phyloP scores from a whole-genome alignment of 2,329 filamentous ascomycete species.

The Aureobasidium sp. region DNA sequence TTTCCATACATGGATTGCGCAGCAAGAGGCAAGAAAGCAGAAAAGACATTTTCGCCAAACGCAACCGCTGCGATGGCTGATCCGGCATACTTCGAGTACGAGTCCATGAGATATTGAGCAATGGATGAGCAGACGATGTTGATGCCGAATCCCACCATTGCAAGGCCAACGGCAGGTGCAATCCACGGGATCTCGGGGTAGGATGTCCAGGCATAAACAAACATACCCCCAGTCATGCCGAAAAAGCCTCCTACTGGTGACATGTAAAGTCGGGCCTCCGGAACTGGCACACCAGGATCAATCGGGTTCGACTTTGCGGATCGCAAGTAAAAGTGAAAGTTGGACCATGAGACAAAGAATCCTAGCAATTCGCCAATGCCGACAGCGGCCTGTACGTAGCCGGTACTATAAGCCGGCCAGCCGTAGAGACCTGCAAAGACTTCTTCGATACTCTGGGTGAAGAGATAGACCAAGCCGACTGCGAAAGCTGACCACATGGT shows the following conservation, averaged over 20 bases:
- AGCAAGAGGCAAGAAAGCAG: constrained; percentile 43
- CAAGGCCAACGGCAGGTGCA: constrained; percentile 41
- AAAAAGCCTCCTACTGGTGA: constrained; percentile 39
- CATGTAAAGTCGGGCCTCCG: constrained; percentile 42
- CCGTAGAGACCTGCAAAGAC: constrained; percentile 36
- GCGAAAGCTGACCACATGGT: constrained; percentile 45
- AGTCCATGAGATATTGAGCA: constrained; percentile 45
- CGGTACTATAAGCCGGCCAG: constrained; percentile 37
- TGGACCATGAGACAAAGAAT: constrained; percentile 20
- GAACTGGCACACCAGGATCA: constrained; percentile 32
- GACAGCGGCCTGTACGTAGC: constrained; percentile 40
- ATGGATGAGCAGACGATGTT: constrained; percentile 41
- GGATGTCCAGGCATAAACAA: constrained; percentile 46
- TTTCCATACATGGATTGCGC: constrained; percentile 42
- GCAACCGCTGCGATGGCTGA: constrained; percentile 44
- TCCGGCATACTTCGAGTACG: constrained; percentile 44
- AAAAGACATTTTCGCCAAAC: constrained; percentile 44
- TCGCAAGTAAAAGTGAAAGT: constrained; percentile 32
- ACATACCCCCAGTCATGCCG: constrained; percentile 43
- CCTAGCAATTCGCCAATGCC: constrained; percentile 42
- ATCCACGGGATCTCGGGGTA: constrained; percentile 41
- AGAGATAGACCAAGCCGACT: constrained; percentile 43
- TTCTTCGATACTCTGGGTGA: constrained; percentile 43
- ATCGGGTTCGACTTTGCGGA: constrained; percentile 35
- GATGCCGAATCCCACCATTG: constrained; percentile 45